A percentile compares a stretch with the other conserved stretches of the same genome.
phyloP scores from a whole-genome alignment of 257 asterid genomes.

The Solanum tarapatanum region DNA sequence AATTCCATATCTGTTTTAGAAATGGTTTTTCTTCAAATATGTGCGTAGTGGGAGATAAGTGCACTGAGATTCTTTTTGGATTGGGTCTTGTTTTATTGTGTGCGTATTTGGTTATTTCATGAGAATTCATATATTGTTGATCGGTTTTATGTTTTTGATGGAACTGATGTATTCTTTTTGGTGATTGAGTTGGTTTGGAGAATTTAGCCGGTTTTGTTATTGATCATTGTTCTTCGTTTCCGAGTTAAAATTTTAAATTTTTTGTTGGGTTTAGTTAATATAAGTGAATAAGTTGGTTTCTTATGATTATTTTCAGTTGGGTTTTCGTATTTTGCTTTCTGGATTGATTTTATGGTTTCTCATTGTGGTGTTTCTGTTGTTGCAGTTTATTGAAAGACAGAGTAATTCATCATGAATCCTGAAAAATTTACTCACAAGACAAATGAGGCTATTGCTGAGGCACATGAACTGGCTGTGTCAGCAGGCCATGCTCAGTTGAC shows the following conservation, averaged over 20 bases:
- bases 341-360: not conserved
- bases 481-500: conserved; percentile 65
- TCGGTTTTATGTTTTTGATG: not conserved
- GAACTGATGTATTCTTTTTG: not conserved
- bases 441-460: conserved; percentile 48
- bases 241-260: not conserved
- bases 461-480: conserved; percentile 51
- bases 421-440: conserved; percentile 71
- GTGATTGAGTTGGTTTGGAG: not conserved
- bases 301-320: not conserved
- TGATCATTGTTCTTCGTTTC: not conserved
- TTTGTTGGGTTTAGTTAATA: not conserved
- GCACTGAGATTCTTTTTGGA: not conserved
- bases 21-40: not conserved
- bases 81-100: not conserved
- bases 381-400: not conserved
- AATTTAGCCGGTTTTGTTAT: not conserved
- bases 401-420: conserved; percentile 40
- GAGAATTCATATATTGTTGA: not conserved
- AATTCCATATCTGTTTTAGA: too few species aligned
- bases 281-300: not conserved
- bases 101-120: not conserved
- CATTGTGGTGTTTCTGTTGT: not conserved
- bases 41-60: not conserved
- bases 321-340: not conserved